Conservation (phyloP, 495 filamentous ascomycete genomes). For the Tetracladium setigerum region DNA sequence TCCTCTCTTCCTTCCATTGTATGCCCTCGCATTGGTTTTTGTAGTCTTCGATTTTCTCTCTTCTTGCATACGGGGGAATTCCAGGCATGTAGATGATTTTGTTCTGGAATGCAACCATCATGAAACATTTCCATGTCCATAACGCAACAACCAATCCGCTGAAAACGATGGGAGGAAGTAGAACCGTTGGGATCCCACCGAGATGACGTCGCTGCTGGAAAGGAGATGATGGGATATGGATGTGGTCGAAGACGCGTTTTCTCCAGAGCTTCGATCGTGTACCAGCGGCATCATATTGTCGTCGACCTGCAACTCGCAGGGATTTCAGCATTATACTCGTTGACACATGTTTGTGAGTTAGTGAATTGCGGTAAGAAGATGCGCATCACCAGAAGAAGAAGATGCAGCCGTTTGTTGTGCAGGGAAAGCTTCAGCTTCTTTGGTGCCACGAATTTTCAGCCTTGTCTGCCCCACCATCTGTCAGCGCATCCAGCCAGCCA, state of each 20-base stretch:
- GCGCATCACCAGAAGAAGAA: too few species aligned
- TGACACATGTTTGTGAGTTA: too few species aligned
- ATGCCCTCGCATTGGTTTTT: conserved; percentile 47
- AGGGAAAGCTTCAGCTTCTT: too few species aligned
- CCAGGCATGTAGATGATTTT: conserved; percentile 80
- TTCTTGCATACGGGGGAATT: conserved; percentile 51
- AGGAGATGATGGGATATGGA: background rate
- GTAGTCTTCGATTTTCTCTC: conserved; percentile 57
- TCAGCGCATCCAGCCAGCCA: too few species aligned
- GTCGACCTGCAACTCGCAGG: too few species aligned
- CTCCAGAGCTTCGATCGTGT: too few species aligned
- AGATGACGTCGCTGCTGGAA: background rate
- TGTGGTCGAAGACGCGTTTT: background rate
- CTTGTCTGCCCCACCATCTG: too few species aligned
- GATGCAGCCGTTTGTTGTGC: too few species aligned
- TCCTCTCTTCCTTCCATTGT: conserved; percentile 52
- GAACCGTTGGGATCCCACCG: conserved; percentile 36
- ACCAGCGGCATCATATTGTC: too few species aligned
- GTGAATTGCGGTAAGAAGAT: too few species aligned
- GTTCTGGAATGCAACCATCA: conserved; percentile 76
- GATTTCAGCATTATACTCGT: too few species aligned
- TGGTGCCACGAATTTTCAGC: too few species aligned
- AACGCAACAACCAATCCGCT: conserved; percentile 55
- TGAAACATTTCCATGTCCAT: conserved; percentile 74
- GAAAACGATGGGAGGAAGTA: conserved; percentile 62